Evolutionary conservation across 2,329 filamentous ascomycete genomes (phyloP).

Genomic region (Trichoderma atroviride): DNA sequence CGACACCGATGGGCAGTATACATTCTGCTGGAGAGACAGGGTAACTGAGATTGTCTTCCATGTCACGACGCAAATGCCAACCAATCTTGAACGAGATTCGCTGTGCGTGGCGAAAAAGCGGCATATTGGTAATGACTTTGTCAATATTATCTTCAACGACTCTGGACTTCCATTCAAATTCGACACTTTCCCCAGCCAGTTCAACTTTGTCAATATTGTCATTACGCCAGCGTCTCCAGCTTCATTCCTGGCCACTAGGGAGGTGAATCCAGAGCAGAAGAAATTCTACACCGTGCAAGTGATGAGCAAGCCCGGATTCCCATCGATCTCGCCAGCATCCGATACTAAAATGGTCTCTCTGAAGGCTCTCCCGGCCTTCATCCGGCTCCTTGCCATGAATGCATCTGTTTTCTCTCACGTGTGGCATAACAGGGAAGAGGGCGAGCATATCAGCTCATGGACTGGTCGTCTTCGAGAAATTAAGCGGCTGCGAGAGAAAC

Average conservation of each 20-base stretch:
- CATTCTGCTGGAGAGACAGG: constrained; percentile 91
- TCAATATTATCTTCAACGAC: constrained; percentile 98
- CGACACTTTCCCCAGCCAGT: constrained; percentile 89
- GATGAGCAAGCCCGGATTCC: constrained; percentile 85
- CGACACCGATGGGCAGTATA: constrained; percentile 81
- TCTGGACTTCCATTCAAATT: constrained; percentile 88
- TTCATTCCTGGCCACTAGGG: constrained; percentile 69
- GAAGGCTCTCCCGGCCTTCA: constrained; percentile 79
- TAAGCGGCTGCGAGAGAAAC: constrained; percentile 73
- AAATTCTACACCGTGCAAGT: constrained; percentile 88
- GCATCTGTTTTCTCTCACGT: constrained; percentile 91
- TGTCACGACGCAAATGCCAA: constrained; percentile 97
- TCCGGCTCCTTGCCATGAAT: constrained; percentile 86
- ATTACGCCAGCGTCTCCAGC: constrained; percentile 84
- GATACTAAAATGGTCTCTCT: constrained; percentile 88
- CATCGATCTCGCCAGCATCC: constrained; percentile 85
- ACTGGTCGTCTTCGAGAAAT: constrained; percentile 84
- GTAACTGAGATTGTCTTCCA: constrained; percentile 96
- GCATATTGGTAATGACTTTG: constrained; percentile 96
- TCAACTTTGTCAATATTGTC: constrained; percentile 97
- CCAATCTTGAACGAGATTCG: constrained; percentile 74
- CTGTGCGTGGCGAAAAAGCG: constrained; percentile 83
- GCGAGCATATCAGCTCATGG: constrained; percentile 89
- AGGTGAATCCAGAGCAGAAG: constrained; percentile 44
- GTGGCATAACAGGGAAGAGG: constrained; percentile 77